Evolutionary conservation across 441 rosid genomes (phyloP).

Genomic region (Iberis amara): DNA sequence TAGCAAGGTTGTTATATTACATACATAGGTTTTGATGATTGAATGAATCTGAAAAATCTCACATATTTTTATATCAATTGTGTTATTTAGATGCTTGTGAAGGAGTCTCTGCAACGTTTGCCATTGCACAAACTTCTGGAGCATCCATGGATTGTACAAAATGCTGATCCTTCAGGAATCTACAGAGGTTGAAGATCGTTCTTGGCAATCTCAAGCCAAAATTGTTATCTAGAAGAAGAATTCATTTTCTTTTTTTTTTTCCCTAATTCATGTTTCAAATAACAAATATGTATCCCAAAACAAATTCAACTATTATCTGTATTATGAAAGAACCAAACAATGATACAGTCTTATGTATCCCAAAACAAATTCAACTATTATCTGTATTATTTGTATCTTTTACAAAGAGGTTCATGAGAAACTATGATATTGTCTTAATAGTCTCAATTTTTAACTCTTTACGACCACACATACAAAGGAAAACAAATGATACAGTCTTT

Average conservation of each 20-base stretch:
- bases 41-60: not conserved
- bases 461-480: no score
- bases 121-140: constrained; percentile 79
- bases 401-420: not conserved
- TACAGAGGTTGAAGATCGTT: constrained; percentile 41
- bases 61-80: not conserved
- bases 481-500: no score
- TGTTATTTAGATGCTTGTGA: constrained; percentile 60
- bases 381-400: no score
- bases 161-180: constrained; percentile 86
- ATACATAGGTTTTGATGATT: not conserved
- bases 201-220: constrained; percentile 19
- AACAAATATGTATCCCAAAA: no score
- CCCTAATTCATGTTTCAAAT: no score
- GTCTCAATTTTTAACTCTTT: no score
- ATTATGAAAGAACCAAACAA: no score
- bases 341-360: no score
- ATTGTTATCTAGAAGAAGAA: constrained; percentile 6
- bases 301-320: no score
- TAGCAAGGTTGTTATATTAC: constrained; percentile 48
- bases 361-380: no score
- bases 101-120: constrained; percentile 70
- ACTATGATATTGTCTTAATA: not conserved
- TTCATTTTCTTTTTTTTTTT: no score
- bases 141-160: constrained; percentile 93